Conservation (phyloP, 257 asterid species). For the Nicotiana tabacum region DNA sequence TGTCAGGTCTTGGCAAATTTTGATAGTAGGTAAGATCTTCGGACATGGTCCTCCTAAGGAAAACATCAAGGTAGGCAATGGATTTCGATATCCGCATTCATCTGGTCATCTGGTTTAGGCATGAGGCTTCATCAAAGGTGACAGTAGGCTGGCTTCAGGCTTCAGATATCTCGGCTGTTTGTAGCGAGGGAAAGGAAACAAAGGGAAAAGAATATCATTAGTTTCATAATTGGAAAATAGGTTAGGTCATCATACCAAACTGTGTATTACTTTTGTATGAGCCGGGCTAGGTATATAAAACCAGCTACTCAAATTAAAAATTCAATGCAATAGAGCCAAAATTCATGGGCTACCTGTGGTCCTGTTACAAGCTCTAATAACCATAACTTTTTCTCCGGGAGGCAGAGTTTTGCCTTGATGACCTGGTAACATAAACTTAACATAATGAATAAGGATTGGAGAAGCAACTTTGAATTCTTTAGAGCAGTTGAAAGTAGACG, state of each 20-base stretch:
- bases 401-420: slow-evolving; percentile 78
- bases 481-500: not conserved
- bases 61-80: slow-evolving; percentile 83
- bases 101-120: slow-evolving; percentile 98
- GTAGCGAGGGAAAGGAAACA: slow-evolving; percentile 74
- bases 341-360: slow-evolving; percentile 65
- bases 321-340: slow-evolving; percentile 18
- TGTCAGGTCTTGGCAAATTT: slow-evolving; percentile 62
- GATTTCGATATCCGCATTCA: slow-evolving; percentile 63
- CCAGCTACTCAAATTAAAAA: not conserved
- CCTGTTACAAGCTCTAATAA: slow-evolving; percentile 54
- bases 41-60: slow-evolving; percentile 69
- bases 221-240: slow-evolving; percentile 38
- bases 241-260: slow-evolving; percentile 23
- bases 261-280: slow-evolving; percentile 7
- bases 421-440: slow-evolving; percentile 56
- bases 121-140: slow-evolving; percentile 75
- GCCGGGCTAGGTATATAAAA: not conserved
- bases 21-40: slow-evolving; percentile 58
- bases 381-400: slow-evolving; percentile 91
- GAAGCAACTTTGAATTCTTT: not conserved
- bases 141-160: slow-evolving; percentile 69
- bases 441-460: slow-evolving; percentile 8
- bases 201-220: slow-evolving; percentile 74
- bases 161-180: slow-evolving; percentile 93